Percentiles rank a stretch among this genome's conserved stretches.
These are phyloP conservation scores for Echites panduratus DNA, from an alignment of 257 asterid genomes.

Conservation along the genomic window DNA sequence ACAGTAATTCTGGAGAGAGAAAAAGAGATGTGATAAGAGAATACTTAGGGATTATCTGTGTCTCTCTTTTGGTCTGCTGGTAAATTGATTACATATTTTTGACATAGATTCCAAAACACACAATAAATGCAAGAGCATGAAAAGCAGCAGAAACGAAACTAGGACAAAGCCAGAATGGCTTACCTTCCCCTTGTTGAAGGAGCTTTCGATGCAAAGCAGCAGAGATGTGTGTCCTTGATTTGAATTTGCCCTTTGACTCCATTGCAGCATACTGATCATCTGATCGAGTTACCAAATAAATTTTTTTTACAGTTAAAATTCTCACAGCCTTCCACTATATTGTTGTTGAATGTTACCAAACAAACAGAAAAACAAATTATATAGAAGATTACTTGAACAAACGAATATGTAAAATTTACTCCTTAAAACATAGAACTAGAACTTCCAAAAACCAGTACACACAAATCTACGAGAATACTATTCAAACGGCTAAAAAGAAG, in stretches of 20 bases:
- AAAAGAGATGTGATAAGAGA: not conserved
- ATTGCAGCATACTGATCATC: conserved; percentile 6
- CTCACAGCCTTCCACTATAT: not conserved
- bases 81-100: not conserved
- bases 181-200: conserved; percentile 1
- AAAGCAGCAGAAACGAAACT: conserved; percentile 1
- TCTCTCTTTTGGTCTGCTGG: not conserved
- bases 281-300: not conserved
- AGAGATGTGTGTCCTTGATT: not conserved
- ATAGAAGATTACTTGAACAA: not conserved
- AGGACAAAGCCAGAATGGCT: not conserved
- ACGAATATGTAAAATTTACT: not conserved
- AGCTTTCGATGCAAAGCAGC: conserved; percentile 17
- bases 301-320: not conserved
- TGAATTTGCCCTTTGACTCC: conserved; percentile 2
- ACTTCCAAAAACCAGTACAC: too few species aligned
- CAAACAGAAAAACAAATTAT: not conserved
- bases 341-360: not conserved
- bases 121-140: conserved; percentile 2
- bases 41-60: not conserved
- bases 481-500: too few species aligned
- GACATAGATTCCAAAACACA: not conserved
- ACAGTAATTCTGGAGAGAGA: not conserved
- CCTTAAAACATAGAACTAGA: not conserved
- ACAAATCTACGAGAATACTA: not conserved